These are phyloP conservation scores for Fonsecaea nubica DNA, from an alignment of 2,329 filamentous ascomycete genomes.

Conservation along the genomic window DNA sequence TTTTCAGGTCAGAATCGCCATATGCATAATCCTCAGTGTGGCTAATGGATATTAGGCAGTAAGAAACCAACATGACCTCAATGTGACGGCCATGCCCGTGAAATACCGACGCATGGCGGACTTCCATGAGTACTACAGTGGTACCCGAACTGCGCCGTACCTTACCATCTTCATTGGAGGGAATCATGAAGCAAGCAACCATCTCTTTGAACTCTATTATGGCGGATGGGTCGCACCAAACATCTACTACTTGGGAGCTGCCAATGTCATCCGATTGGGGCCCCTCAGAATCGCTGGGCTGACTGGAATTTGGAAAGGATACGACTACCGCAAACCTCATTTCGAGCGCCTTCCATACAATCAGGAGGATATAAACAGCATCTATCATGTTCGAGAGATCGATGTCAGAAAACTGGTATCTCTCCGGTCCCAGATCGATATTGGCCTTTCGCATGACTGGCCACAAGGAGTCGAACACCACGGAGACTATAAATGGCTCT, in stretches of 20 bases:
- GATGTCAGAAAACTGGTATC: constrained; percentile 90
- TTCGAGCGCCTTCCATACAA: constrained; percentile 86
- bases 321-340: constrained; percentile 83
- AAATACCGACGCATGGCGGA: constrained; percentile 91
- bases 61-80: constrained; percentile 85
- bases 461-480: constrained; percentile 80
- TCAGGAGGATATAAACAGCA: constrained; percentile 74
- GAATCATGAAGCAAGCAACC: constrained; percentile 91
- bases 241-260: constrained; percentile 95
- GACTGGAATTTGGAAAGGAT: constrained; percentile 93
- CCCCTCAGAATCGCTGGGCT: constrained; percentile 86
- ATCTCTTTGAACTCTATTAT: constrained; percentile 92
- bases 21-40: constrained; percentile 19
- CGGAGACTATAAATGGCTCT: constrained; percentile 73
- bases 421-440: constrained; percentile 83
- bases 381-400: constrained; percentile 88
- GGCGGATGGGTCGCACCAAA: constrained; percentile 96
- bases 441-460: constrained; percentile 96
- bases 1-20: constrained; percentile 70
- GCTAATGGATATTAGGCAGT: constrained; percentile 65
- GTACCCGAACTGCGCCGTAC: constrained; percentile 76
- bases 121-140: constrained; percentile 93
- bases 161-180: constrained; percentile 91
- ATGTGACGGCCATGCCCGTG: constrained; percentile 83
- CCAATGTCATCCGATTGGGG: constrained; percentile 84